A percentile compares a stretch with the other conserved stretches of the same genome.
These are phyloP conservation scores for Pulicaria dysenterica DNA, from an alignment of 129 eudicot genomes.

Conservation along the genomic window DNA sequence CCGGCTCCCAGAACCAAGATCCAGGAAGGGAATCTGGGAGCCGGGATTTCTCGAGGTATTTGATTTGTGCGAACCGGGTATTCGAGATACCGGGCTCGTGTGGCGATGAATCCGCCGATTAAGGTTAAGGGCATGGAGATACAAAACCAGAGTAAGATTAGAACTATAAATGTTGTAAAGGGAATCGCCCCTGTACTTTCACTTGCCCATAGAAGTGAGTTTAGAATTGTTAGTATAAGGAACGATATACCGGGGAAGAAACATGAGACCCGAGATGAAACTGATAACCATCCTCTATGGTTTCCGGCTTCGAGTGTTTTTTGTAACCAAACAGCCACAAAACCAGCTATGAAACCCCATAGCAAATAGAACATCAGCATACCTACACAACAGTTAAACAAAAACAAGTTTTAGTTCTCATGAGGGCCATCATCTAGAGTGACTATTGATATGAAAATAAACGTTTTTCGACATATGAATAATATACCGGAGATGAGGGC, in stretches of 20 bases:
- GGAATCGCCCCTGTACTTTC: conserved; percentile 43
- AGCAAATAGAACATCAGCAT: conserved; percentile 44
- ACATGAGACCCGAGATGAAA: conserved; percentile 37
- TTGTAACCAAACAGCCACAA: conserved; percentile 38
- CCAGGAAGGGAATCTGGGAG: conserved; percentile 43
- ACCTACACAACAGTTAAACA: conserved; percentile 5
- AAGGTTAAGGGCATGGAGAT: conserved; percentile 39
- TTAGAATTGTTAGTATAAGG: conserved; percentile 37
- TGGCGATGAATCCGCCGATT: conserved; percentile 31
- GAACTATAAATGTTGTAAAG: conserved; percentile 35
- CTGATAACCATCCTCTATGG: conserved; percentile 30
- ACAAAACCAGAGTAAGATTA: conserved; percentile 39
- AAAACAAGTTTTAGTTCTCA: background rate
- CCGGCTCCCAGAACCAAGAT: conserved; percentile 40
- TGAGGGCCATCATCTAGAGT: background rate
- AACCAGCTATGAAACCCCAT: conserved; percentile 37
- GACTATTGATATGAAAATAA: background rate
- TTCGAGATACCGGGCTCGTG: conserved; percentile 28
- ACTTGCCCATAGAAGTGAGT: conserved; percentile 42
- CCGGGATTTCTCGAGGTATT: conserved; percentile 44
- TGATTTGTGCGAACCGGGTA: conserved; percentile 42
- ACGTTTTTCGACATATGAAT: background rate
- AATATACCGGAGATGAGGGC: conserved; percentile 40
- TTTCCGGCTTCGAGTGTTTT: conserved; percentile 32
- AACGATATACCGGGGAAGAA: conserved; percentile 42